A percentile compares a stretch with the other conserved stretches of the same genome.
These are phyloP conservation scores for Cyberlindnera samutprakarnensis DNA, from an alignment of 805 yeast species.

Conservation along the genomic window DNA sequence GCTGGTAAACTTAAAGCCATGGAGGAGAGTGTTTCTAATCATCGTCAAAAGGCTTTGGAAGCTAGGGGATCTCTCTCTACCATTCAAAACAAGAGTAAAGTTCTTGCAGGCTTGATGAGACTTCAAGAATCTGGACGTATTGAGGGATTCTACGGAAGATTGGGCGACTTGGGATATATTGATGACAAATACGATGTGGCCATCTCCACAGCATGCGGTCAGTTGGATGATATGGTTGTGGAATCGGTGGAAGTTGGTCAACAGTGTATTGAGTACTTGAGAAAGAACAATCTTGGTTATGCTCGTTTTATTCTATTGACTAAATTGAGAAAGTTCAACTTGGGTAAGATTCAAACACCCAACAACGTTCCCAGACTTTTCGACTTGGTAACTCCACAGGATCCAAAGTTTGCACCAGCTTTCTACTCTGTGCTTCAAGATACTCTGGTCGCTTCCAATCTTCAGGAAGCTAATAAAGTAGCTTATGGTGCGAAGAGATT, in stretches of 20 bases:
- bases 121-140: slow-evolving; percentile 77
- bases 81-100: slow-evolving; percentile 63
- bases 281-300: slow-evolving; percentile 79
- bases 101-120: slow-evolving; percentile 58
- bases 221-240: slow-evolving; percentile 88
- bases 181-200: slow-evolving; percentile 89
- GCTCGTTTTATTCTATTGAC: slow-evolving; percentile 80
- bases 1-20: slow-evolving; percentile 40
- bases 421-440: slow-evolving; percentile 82
- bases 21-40: slow-evolving; percentile 42
- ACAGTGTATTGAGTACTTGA: slow-evolving; percentile 71
- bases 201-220: slow-evolving; percentile 88
- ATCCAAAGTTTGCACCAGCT: slow-evolving; percentile 71
- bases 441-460: slow-evolving; percentile 76
- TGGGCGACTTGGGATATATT: slow-evolving; percentile 90
- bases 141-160: slow-evolving; percentile 78
- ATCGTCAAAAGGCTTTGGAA: slow-evolving; percentile 59
- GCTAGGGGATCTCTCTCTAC: slow-evolving; percentile 52
- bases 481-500: slow-evolving; percentile 79
- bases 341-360: slow-evolving; percentile 60
- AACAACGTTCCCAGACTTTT: slow-evolving; percentile 71
- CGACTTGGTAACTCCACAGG: slow-evolving; percentile 68
- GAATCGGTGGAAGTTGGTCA: slow-evolving; percentile 69
- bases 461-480: slow-evolving; percentile 75
- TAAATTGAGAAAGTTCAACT: slow-evolving; percentile 58